phyloP scores from a whole-genome alignment of 306 rosid species.

The Prunus persica region Prunus_persica_NCBIv2 NC_034012.1:8840001-8840500 shows the following conservation, averaged over 20 bases:
- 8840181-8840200: not conserved
- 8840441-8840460: conserved; percentile 87
- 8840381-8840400: not conserved
- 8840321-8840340: conserved; percentile 29
- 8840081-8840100: no score
- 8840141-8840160: not conserved
- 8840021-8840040: no score
- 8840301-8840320: conserved; percentile 69
- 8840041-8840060: no score
- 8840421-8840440: conserved; percentile 94
- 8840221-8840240: not conserved
- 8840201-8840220: not conserved
- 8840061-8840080: no score
- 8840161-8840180: not conserved
- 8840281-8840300: conserved; percentile 31
- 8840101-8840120: no score
- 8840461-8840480: conserved; percentile 95
- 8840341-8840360: conserved; percentile 18
- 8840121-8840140: not conserved
- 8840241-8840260: not conserved
- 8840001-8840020: no score
- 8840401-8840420: not conserved
- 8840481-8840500: conserved; percentile 85
- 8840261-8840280: not conserved
- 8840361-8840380: not conserved